Percentiles rank a stretch among this genome's conserved stretches.
These are phyloP conservation scores for Sodiomyces alkalinus DNA, from an alignment of 2,329 filamentous ascomycete genomes.

Conservation along the genomic window DNA sequence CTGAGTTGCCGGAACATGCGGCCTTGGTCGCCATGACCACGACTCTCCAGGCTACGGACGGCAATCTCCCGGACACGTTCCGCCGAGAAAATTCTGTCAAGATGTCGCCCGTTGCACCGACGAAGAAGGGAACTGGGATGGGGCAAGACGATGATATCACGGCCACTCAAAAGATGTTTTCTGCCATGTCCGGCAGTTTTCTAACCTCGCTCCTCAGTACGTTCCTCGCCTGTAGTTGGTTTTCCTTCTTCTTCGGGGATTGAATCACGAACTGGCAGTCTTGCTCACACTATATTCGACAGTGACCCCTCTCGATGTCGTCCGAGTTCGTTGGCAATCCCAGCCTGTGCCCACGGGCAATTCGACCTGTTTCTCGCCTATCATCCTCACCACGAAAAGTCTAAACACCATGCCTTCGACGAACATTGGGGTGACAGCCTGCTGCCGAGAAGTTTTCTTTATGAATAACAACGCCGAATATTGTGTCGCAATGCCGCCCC, in stretches of 20 bases:
- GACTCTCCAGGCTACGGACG: slow-evolving; percentile 3
- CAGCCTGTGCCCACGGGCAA: slow-evolving; percentile 42
- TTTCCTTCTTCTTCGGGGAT: slow-evolving; percentile 1
- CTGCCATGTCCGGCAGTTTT: slow-evolving; percentile 79
- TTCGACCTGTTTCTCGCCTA: slow-evolving; percentile 36
- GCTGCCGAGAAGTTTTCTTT: slow-evolving; percentile 96
- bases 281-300: no score
- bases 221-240: slow-evolving; percentile 11
- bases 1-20: slow-evolving; percentile 5
- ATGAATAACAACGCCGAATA: slow-evolving; percentile 71
- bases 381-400: slow-evolving; percentile 40
- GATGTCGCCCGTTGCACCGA: slow-evolving; percentile 14
- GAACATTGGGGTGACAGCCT: slow-evolving; percentile 82
- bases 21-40: slow-evolving; percentile 6
- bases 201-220: slow-evolving; percentile 78
- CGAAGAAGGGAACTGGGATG: slow-evolving; percentile 8
- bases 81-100: slow-evolving; percentile 15
- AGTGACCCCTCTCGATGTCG: slow-evolving; percentile 95
- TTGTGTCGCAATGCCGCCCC: slow-evolving; percentile 57
- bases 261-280: no score
- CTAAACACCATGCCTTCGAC: slow-evolving; percentile 56
- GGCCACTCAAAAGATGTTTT: slow-evolving; percentile 82
- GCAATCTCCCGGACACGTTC: no score
- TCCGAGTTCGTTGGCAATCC: slow-evolving; percentile 86
- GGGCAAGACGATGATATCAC: slow-evolving; percentile 49